These are phyloP conservation scores for Sclerospora graminicola DNA, from an alignment of 352 stramenopile genomes.

Conservation along the genomic window DNA sequence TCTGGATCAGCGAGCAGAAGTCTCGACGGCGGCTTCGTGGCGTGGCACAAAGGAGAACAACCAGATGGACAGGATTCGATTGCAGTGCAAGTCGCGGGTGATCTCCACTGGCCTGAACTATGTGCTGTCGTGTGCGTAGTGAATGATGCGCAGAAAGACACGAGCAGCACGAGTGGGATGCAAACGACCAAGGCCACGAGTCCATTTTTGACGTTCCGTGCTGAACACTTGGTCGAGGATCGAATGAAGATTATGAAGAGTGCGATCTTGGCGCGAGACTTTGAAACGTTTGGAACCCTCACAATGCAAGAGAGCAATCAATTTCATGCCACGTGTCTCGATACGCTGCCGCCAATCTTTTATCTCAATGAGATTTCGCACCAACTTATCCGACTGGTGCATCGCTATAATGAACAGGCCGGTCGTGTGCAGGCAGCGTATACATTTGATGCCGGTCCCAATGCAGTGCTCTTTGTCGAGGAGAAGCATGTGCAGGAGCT, in stretches of 20 bases:
- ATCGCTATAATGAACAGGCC: conserved; percentile 88
- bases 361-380: conserved; percentile 95
- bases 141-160: conserved; percentile 94
- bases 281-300: conserved; percentile 91
- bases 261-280: conserved; percentile 88
- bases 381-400: conserved; percentile 79
- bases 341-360: conserved; percentile 97
- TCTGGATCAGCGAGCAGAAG: conserved; percentile 93
- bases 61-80: conserved; percentile 63
- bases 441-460: conserved; percentile 98
- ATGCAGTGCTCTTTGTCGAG: conserved; percentile 92
- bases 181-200: conserved; percentile 90
- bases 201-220: conserved; percentile 83
- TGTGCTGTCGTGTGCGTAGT: conserved; percentile 95
- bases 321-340: conserved; percentile 96
- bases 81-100: conserved; percentile 66
- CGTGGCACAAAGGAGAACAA: conserved; percentile 87
- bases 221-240: conserved; percentile 69
- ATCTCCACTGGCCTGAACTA: conserved; percentile 91
- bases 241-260: conserved; percentile 85
- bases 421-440: conserved; percentile 86
- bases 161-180: conserved; percentile 94
- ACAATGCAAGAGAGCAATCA: conserved; percentile 98
- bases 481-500: conserved; percentile 55
- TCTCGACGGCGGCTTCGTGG: conserved; percentile 95